Percentiles rank a stretch among this genome's conserved stretches.
phyloP scores from a whole-genome alignment of 768 basidiomycete genomes.

The Cantharellus cinnabarinus region DNA sequence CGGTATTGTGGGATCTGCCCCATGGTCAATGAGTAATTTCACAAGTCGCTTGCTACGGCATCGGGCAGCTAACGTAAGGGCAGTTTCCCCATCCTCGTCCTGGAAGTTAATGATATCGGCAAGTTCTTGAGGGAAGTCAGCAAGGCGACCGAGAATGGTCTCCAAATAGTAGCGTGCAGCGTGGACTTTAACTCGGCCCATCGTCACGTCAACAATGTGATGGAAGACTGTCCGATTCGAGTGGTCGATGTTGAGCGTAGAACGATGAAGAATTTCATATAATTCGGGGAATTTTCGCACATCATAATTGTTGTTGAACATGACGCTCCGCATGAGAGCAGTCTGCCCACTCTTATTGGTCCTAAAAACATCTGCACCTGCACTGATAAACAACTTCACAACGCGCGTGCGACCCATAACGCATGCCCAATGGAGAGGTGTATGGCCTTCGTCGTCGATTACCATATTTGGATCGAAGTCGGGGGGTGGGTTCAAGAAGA shows the following conservation, averaged over 20 bases:
- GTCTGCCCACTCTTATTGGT: constrained; percentile 96
- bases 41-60: constrained; percentile 90
- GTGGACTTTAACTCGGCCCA: constrained; percentile 94
- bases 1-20: constrained; percentile 83
- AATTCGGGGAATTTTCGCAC: constrained; percentile 96
- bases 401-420: constrained; percentile 97
- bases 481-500: constrained; percentile 69
- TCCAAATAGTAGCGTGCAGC: constrained; percentile 99
- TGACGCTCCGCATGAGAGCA: constrained; percentile 92
- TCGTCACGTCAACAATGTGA: constrained; percentile 91
- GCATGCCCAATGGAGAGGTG: constrained; percentile 93
- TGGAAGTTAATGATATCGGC: constrained; percentile 98
- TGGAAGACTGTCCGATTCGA: constrained; percentile 96
- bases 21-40: constrained; percentile 87
- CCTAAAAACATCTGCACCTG: constrained; percentile 91
- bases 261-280: constrained; percentile 91
- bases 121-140: constrained; percentile 87
- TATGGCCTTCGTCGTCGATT: constrained; percentile 97
- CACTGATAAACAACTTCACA: constrained; percentile 80
- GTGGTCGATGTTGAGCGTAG: constrained; percentile 96
- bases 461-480: constrained; percentile 92
- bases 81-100: constrained; percentile 96
- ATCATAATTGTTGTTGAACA: constrained; percentile 99
- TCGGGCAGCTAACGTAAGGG: constrained; percentile 86
- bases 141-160: constrained; percentile 65